A percentile compares a stretch with the other conserved stretches of the same genome.
These are phyloP conservation scores for Tirmania nivea DNA, from an alignment of 495 filamentous ascomycete species.

Conservation along the genomic window DNA sequence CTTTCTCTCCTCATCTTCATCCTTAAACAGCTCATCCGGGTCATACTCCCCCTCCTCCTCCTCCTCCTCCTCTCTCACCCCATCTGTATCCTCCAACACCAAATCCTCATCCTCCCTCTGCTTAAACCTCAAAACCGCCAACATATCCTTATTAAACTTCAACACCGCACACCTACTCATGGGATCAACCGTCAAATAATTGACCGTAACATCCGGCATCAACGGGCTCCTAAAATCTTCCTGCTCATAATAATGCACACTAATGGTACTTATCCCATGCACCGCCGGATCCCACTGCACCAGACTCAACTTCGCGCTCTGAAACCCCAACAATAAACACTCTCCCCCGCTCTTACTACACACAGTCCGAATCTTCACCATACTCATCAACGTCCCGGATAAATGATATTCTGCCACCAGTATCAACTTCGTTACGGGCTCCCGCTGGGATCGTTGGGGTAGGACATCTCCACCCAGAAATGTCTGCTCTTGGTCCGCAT, in stretches of 20 bases:
- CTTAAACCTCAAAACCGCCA: slow-evolving; percentile 86
- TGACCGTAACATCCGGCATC: slow-evolving; percentile 56
- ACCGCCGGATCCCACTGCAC: slow-evolving; percentile 82
- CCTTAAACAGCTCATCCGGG: slow-evolving; percentile 9
- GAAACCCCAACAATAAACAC: slow-evolving; percentile 59
- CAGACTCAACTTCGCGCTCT: slow-evolving; percentile 78
- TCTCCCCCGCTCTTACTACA: slow-evolving; percentile 60
- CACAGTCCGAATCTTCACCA: slow-evolving; percentile 49
- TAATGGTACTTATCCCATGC: slow-evolving; percentile 58
- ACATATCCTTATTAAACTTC: slow-evolving; percentile 69
- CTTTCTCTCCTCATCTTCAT: slow-evolving; percentile 7
- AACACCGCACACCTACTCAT: slow-evolving; percentile 79
- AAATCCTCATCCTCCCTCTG: slow-evolving; percentile 68
- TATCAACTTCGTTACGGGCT: slow-evolving; percentile 51
- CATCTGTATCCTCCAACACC: slow-evolving; percentile 68
- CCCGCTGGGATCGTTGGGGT: slow-evolving; percentile 32
- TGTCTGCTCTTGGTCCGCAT: slow-evolving; percentile 38
- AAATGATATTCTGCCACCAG: slow-evolving; percentile 65
- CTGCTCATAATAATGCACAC: slow-evolving; percentile 93
- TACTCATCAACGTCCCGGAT: slow-evolving; percentile 59
- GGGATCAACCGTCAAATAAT: slow-evolving; percentile 69
- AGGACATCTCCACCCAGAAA: slow-evolving; percentile 35
- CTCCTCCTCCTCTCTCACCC: slow-evolving; percentile 40
- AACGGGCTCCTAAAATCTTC: slow-evolving; percentile 39
- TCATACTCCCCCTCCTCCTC: background rate